Evolutionary conservation across 2,329 filamentous ascomycete genomes (phyloP), one percentile per base, ranked within the genome.

Genomic region (Ophiostoma fasciatum): DNA sequence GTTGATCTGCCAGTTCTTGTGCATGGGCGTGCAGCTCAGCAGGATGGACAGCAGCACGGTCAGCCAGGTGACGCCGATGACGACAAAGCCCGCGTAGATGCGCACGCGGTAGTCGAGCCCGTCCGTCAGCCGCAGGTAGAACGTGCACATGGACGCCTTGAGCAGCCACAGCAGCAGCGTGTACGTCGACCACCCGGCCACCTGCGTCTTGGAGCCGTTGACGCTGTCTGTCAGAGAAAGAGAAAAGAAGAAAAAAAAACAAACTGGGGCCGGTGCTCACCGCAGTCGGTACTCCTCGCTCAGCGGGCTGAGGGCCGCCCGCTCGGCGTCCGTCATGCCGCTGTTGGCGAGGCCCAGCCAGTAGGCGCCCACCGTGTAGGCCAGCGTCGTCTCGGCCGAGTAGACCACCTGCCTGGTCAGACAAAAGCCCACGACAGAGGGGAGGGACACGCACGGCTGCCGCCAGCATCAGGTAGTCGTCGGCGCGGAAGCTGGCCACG

Each of bases 391-490:
- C 18, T 54, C 51, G 17, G 40, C 39, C 6, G 49, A 35, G 28
- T 45, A 45, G 23, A 40, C 31, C 2, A 40, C n/a, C n/a, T n/a
- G n/a, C n/a, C n/a, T n/a, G n/a, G n/a, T n/a, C n/a, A n/a, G n/a
- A n/a, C n/a, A n/a, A n/a, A n/a, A n/a, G n/a, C n/a, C n/a, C n/a
- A n/a, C n/a, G n/a, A n/a, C n/a, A n/a, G n/a, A n/a, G n/a, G n/a
- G n/a, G n/a, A n/a, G n/a, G n/a, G n/a, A n/a, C n/a, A n/a, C n/a
- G n/a, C n/a, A n/a, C 66, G 41, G 60, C 59, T 5, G 64, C 69
- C 14, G 71, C n/a, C 30, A 65, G 51, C 53, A 74, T 71, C 21
- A 78, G 48, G 45, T 69, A 74, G 42, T 78, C 74, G 49, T 77
- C 73, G 1, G 61, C 56, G 43, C 63, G 59, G 37, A 77, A 61